Evolutionary conservation across 2,329 filamentous ascomycete genomes (phyloP), one percentile per base, ranked within the genome.

Genomic region (Neofusicoccum sp.): DNA sequence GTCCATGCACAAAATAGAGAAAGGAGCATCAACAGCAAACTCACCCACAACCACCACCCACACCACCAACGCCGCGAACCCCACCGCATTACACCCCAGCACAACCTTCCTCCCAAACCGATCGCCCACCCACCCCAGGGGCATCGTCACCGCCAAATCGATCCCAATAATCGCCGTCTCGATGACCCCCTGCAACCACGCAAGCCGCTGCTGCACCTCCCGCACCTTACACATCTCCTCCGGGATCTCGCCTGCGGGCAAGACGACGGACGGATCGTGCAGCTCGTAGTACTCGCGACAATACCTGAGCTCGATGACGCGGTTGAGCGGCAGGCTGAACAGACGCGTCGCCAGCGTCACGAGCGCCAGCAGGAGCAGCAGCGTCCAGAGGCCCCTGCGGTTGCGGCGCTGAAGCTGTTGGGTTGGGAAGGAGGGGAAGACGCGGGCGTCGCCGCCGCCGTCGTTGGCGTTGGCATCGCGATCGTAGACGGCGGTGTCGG

Each of bases 181-280:
- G 68, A 75, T 72, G 31, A 71, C 69, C 0, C 83, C 83, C 61
- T 83, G 80, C 4, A 85, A 73, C 74, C 79, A 78, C 2, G 82
- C 84, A 7, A 86, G 71, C 14, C 73, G 71, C 59, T 78, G 72
- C 67, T 85, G 83, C 4, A 86, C 75, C 11, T 67, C 68, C 61
- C 84, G 77, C 8, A 82, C 67, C 66, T 86, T 86, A 70, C 84
- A 86, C 3, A 83, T 67, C 61, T 75, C 70, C 68, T 86, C 84
- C 1, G 78, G 74, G 1, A 86, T 70, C 24, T 69, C 34, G 4
- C 78, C 79, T 56, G 75, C 73, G 0, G 69, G 45, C 1, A 58
- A 63, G 11, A 78, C 68, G 3, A 65, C 62, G 0, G 71, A 69
- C 1, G 78, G 78, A 8, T 82, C 76, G 3, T 75, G 69, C 6